Evolutionary conservation across 2,329 filamentous ascomycete genomes (phyloP), one percentile per base, ranked within the genome.

Genomic region (Alternaria ethzedia): DNA sequence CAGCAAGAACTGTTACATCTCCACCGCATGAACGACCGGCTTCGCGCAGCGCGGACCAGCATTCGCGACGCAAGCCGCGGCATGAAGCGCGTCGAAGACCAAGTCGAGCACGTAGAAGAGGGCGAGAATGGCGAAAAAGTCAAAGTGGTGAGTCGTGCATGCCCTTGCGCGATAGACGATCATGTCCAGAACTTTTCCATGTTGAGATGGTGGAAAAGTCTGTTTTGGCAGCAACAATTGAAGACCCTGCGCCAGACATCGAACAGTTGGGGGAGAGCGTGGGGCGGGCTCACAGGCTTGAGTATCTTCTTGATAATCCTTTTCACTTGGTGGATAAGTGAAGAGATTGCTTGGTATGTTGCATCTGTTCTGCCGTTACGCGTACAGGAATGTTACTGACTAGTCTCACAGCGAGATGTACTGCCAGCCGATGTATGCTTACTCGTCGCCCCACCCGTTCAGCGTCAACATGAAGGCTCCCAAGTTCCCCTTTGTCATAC

Each of bases 401-500:
- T 23, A 52, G 45, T 13, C 28, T 21, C n/a, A 25, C 43, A 79
- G 78, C 66, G 82, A 85, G 36, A 75, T 81, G 26, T 87, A 85
- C 74, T 86, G 84, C 70, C 84, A 86, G 51, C 84, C 83, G 4
- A 65, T 78, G 8, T 83, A 85, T 62, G 83, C 85, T 5, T 68
- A 77, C 12, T 79, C 71, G 8, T 87, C 86, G 25, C 68, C 67
- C 67, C 75, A 81, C 36, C 84, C 83, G 21, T 86, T 83, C 63
- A 85, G 84, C 57, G 78, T 87, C 32, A 79, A 83, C 46, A 82
- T 82, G 20, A 79, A 87, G 64, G 85, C 85, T 10, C 87, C 87
- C 0, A 71, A 79, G 21, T 86, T 83, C 54, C 87, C 87, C 0
- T 86, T 83, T 63, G 86, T 87, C 6, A 80, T 87, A 6, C 85